Base-by-base conservation (phyloP, 1,284 basidiomycete genomes). In the Fomitopsis betulina region DNA sequence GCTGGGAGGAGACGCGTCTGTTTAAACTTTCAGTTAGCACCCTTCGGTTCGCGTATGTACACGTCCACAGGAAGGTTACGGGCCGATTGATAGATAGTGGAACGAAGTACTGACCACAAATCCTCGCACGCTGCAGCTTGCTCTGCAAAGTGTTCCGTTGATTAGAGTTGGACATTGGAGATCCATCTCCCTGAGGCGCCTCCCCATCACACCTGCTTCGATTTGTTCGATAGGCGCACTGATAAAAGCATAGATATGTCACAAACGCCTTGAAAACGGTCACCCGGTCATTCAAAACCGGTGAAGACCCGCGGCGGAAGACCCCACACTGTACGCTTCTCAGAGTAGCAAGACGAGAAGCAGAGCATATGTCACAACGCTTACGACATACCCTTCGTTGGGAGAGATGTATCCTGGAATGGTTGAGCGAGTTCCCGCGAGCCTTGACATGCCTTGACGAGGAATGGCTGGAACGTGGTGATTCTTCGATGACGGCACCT, bases 381-480 rank as follows among this genome's bases (percentile, higher is more conserved):
- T 47, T 47, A 47, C 45, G 45, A 47, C 45, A 47, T 47, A 47
- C 45, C 45, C 3, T 30, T 15, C 25, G 13, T 30, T 27, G 23
- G 45, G 45, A 30, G 45, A 27, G 45, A 27, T 47, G 8, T 51
- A 15, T 9, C 49, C 33, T 21, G n/a, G 25, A 35, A 30, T 19
- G 49, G 32, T 35, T 51, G 30, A 12, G 4, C n/a, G 49, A 35
- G 49, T 51, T 35, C 49, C 49, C 49, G 49, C 49, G 49, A 51
- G 49, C 19, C 30, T 51, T 30, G 49, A 51, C 49, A 27, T 37
- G 49, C 19, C 30, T 51, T 30, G 49, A 51, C 49, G 30, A 35
- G 49, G 49, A 3, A 51, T 51, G 21, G 49, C 33, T 51, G 49
- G 32, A 51, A 51, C 45, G 45, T 47, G 45, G 45, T 47, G 45